Evolutionary conservation across 2,329 filamentous ascomycete species (phyloP).

Genomic region (Phaeosphaeria sp.): DNA sequence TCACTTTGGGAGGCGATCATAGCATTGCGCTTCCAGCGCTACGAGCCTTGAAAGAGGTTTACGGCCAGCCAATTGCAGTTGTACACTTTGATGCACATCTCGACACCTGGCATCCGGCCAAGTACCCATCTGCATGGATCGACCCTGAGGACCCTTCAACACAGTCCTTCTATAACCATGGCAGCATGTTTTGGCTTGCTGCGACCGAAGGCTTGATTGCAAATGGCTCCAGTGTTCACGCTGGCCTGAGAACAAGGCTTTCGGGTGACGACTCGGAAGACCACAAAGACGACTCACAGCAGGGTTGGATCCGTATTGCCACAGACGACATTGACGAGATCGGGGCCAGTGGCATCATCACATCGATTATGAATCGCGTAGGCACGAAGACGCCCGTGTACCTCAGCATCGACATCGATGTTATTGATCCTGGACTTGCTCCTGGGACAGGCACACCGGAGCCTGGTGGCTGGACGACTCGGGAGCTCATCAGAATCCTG

Average conservation of each 20-base stretch:
- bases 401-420: slow-evolving; percentile 81
- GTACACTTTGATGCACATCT: slow-evolving; percentile 69
- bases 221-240: slow-evolving; percentile 79
- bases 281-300: slow-evolving; percentile 71
- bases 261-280: slow-evolving; percentile 71
- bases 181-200: slow-evolving; percentile 91
- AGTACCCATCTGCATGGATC: slow-evolving; percentile 80
- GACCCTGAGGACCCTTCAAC: slow-evolving; percentile 58
- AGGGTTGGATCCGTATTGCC: slow-evolving; percentile 82
- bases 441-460: slow-evolving; percentile 89
- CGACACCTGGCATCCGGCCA: slow-evolving; percentile 83
- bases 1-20: slow-evolving; percentile 59
- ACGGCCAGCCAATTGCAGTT: slow-evolving; percentile 55
- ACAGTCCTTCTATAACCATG: slow-evolving; percentile 83
- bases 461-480: slow-evolving; percentile 88
- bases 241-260: slow-evolving; percentile 80
- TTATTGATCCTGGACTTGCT: slow-evolving; percentile 74
- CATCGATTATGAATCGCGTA: slow-evolving; percentile 73
- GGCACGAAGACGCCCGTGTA: slow-evolving; percentile 81
- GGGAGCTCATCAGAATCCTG: slow-evolving; percentile 84
- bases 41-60: slow-evolving; percentile 55
- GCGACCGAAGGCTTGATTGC: slow-evolving; percentile 79
- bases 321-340: slow-evolving; percentile 88
- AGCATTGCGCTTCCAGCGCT: slow-evolving; percentile 59
- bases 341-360: slow-evolving; percentile 73